phyloP scores from a whole-genome alignment of 2,329 filamentous ascomycete species.

The Fusarium robinianum region DNA sequence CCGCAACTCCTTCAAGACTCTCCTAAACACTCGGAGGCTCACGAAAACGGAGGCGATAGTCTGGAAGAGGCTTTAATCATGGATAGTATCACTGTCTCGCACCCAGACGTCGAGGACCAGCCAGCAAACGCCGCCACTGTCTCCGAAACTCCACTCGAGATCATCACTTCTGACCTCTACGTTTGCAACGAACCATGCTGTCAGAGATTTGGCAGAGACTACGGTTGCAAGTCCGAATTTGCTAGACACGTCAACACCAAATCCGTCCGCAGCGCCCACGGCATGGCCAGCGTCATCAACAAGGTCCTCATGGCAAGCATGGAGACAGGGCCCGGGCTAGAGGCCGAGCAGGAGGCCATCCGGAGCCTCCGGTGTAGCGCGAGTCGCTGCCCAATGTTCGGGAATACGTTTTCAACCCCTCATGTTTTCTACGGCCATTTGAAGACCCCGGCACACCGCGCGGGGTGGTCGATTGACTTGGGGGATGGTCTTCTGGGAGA shows the following conservation, averaged over 20 bases:
- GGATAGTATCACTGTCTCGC: background rate
- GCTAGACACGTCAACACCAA: slow-evolving; percentile 16
- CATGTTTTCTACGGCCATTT: slow-evolving; percentile 20
- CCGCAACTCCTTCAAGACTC: slow-evolving; percentile 12
- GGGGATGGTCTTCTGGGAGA: background rate
- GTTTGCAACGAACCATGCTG: slow-evolving; percentile 29
- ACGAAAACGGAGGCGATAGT: background rate
- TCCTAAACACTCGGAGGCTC: slow-evolving; percentile 2
- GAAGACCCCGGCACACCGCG: slow-evolving; percentile 4
- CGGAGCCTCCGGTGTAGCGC: slow-evolving; percentile 22
- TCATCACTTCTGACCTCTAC: background rate
- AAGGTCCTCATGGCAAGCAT: slow-evolving; percentile 3
- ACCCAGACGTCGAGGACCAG: background rate
- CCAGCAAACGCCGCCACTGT: background rate
- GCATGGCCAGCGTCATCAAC: slow-evolving; percentile 14
- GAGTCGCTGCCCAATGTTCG: slow-evolving; percentile 12
- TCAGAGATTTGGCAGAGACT: slow-evolving; percentile 19
- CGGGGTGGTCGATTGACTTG: background rate
- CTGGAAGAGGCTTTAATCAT: background rate
- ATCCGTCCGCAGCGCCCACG: slow-evolving; percentile 11
- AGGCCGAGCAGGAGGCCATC: slow-evolving; percentile 26
- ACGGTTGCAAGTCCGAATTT: slow-evolving; percentile 21
- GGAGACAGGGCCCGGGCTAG: background rate
- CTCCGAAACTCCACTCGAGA: background rate
- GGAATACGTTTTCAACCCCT: slow-evolving; percentile 6